Conservation (phyloP, 2,329 filamentous ascomycete genomes). For the Fusarium xyrophilum region DNA sequence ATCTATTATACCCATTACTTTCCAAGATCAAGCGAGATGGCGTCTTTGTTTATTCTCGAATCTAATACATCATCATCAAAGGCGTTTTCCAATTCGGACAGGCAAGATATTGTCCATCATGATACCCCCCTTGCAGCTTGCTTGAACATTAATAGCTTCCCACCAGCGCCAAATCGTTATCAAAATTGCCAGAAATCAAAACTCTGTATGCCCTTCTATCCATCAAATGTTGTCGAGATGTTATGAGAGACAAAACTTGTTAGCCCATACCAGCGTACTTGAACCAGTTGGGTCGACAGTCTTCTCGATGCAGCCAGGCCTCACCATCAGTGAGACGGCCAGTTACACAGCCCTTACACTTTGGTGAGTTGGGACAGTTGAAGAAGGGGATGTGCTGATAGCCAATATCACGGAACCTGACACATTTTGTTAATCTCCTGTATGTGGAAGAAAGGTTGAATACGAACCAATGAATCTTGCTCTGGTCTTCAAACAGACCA, state of each 20-base stretch:
- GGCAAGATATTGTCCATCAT: constrained; percentile 14
- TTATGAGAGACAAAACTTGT: not conserved
- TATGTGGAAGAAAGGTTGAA: not conserved
- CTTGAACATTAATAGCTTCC: constrained; percentile 10
- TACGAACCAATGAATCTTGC: constrained; percentile 88
- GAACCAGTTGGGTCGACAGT: constrained; percentile 97
- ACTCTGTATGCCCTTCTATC: constrained; percentile 14
- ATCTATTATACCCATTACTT: constrained; percentile 2
- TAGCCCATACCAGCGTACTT: constrained; percentile 86
- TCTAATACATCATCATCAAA: constrained; percentile 21
- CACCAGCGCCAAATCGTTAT: constrained; percentile 33
- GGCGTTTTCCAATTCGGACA: constrained; percentile 22
- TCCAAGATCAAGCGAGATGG: not conserved
- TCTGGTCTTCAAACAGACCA: constrained; percentile 88
- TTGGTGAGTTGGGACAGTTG: constrained; percentile 96
- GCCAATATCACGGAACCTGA: constrained; percentile 97
- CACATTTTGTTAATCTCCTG: not conserved
- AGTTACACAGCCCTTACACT: constrained; percentile 86
- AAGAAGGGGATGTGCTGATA: constrained; percentile 99
- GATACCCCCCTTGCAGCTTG: constrained; percentile 15
- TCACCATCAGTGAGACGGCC: constrained; percentile 91
- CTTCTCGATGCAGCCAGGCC: constrained; percentile 83
- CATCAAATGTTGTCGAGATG: constrained; percentile 11
- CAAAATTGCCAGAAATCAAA: constrained; percentile 15
- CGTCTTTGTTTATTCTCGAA: constrained; percentile 5